Evolutionary conservation across 352 stramenopile species (phyloP), one percentile per base, ranked within the genome.

Genomic region (Globisporangium abappressorium): DNA sequence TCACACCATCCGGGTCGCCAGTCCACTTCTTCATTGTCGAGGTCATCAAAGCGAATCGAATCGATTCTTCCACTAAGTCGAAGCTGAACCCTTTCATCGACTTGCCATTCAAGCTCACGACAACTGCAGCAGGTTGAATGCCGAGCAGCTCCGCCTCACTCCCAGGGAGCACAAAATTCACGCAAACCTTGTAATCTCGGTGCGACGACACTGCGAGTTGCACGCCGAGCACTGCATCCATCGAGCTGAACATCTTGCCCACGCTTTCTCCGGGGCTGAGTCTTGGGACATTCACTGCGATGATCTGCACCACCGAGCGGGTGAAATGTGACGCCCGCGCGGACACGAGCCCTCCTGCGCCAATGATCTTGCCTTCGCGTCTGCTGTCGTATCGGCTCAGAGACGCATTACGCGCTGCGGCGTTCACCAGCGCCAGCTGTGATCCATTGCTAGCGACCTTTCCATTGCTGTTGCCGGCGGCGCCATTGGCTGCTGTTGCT

Each of bases 101-200:
- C 54, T 70, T 69, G 5, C 81, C 81, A 61, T 91, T 84, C 3
- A 94, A 51, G 5, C 77, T 74, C 15, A 91, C 74, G 33, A 94
- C 75, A 11, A 93, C 64, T 3, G 87, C 82, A 24, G 73, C 87
- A 4, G 75, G 72, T 26, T 80, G 73, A 26, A 94, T 77, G 3
- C 78, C 80, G 1, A 81, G 57, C n/a, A 65, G 57, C 34, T 89
- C 80, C 0, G 87, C 87, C 18, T 78, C 66, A 20, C 76, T 89
- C 0, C 74, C 80, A 1, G 79, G 76, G 4, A 81, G 66, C 0
- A 94, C 84, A 65, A 87, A 89, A 56, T 91, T 88, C 24, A 91
- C 83, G 53, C 80, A 84, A 30, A 75, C 81, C 47, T 83, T 79
- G 72, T 82, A 93, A 68, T 91, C 85, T 6, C 76, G 73, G 6